Percentiles rank a stretch among this genome's conserved stretches.
phyloP scores from a whole-genome alignment of 192 early-diverging fungal genomes.

The Coemansia sp. region DNA sequence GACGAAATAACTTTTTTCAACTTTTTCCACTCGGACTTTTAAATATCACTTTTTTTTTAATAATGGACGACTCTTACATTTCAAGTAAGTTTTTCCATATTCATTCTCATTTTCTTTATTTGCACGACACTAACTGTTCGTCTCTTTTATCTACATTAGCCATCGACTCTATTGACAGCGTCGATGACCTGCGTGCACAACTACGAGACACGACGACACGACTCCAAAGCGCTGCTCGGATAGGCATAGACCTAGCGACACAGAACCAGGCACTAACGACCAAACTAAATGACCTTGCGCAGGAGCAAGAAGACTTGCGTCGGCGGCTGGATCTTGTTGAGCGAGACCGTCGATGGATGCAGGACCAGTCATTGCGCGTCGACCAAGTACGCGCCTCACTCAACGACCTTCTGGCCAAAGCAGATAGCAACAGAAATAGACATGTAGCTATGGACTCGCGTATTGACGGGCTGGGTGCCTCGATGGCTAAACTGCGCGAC shows the following conservation, averaged over 20 bases:
- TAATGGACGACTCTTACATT: not conserved
- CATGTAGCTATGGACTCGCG: slow-evolving; percentile 12
- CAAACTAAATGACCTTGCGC: slow-evolving; percentile 21
- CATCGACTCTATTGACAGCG: slow-evolving; percentile 22
- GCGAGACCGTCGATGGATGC: slow-evolving; percentile 51
- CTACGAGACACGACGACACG: slow-evolving; percentile 40
- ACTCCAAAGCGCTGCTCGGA: slow-evolving; percentile 41
- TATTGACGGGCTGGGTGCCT: slow-evolving; percentile 6
- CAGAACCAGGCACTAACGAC: slow-evolving; percentile 39
- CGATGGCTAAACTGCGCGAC: slow-evolving; percentile 22
- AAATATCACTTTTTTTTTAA: not conserved
- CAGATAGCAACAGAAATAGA: not conserved
- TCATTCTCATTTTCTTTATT: not conserved
- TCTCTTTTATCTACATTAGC: not conserved
- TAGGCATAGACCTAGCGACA: slow-evolving; percentile 43
- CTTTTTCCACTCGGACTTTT: slow-evolving; percentile 11
- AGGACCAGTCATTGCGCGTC: slow-evolving; percentile 49
- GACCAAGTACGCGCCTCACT: slow-evolving; percentile 40
- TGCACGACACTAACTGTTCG: too few relatives aligned
- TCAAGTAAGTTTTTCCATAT: slow-evolving; percentile 2
- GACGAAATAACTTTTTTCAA: too few relatives aligned
- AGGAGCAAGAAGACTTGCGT: slow-evolving; percentile 28
- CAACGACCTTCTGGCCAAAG: slow-evolving; percentile 23
- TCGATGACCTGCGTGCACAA: slow-evolving; percentile 27
- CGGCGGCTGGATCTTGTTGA: slow-evolving; percentile 37